Evolutionary conservation across 78 protist genomes (phyloP), one percentile per base, ranked within the genome.

Genomic region (Anaeramoeba flamelloides): DNA sequence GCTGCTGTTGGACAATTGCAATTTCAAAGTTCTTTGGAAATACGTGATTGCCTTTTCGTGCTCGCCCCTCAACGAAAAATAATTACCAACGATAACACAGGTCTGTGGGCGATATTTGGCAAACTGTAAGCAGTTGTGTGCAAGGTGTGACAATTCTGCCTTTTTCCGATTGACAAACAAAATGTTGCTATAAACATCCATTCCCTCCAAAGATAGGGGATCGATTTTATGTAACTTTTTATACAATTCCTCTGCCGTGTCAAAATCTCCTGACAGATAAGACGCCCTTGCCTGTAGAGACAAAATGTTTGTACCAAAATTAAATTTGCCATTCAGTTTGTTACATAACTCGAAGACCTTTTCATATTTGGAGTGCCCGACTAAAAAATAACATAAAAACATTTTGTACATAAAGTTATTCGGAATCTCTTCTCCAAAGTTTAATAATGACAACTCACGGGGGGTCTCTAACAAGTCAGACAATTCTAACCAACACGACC

Each of bases 1-100:
- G 36, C 85, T 36, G 77, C 80, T 85, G 84, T 79, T 90, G 38
- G n/a, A 1, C 3, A 53, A 8, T 26, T 53, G 34, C 69, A 53
- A 53, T 53, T 53, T 17, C 69, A 53, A 53, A 53, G 69, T 17
- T 53, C 69, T 53, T 53, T 53, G 8, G 69, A 53, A 53, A 53
- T 53, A 53, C 8, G 17, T 53, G 17, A 53, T 53, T 53, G 69
- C 69, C 17, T 53, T 53, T 53, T 53, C 69, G 17, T 53, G 69
- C 17, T 53, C 69, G 17, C 69, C 8, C 69, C 69, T 53, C 17
- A 53, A 53, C 17, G 34, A 8, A 53, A 26, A 53, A 53, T 53
- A 53, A 53, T 53, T 53, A 17, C 69, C 69, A 53, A 53, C 17
- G 17, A 53, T 53, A 53, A 53, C 17, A 53, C 69, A 53, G 17